Conservation (phyloP, 768 basidiomycete species). For the Auricularia heimuer region DNA sequence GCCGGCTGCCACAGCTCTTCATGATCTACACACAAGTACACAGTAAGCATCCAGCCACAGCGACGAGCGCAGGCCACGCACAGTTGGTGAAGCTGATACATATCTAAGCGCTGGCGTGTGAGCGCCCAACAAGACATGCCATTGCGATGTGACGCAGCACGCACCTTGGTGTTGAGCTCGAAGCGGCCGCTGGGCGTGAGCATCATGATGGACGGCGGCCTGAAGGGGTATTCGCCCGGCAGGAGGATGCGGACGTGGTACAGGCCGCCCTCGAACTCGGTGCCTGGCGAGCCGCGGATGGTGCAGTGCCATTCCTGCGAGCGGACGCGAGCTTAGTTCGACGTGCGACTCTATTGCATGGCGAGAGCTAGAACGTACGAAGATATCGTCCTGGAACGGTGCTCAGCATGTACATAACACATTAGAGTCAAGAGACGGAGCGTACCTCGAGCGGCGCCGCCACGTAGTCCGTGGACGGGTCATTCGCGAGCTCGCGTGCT, state of each 20-base stretch:
- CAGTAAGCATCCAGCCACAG: slow-evolving; percentile 11
- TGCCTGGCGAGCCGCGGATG: slow-evolving; percentile 76
- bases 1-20: slow-evolving; percentile 97
- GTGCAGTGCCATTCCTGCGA: slow-evolving; percentile 91
- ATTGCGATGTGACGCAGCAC: slow-evolving; percentile 13
- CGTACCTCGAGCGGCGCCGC: slow-evolving; percentile 72
- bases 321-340: no score
- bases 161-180: slow-evolving; percentile 88
- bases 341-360: no score
- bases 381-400: slow-evolving; percentile 65
- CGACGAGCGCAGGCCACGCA: slow-evolving; percentile 27
- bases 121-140: neutral
- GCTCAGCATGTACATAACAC: slow-evolving; percentile 3
- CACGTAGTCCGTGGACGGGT: slow-evolving; percentile 77
- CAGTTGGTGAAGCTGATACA: slow-evolving; percentile 91
- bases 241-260: slow-evolving; percentile 90
- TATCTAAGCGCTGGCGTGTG: slow-evolving; percentile 41
- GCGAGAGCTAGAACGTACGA: slow-evolving; percentile 40
- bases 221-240: slow-evolving; percentile 92
- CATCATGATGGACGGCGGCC: slow-evolving; percentile 91
- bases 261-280: slow-evolving; percentile 90
- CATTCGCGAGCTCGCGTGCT: slow-evolving; percentile 76
- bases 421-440: neutral
- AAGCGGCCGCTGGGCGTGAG: slow-evolving; percentile 96
- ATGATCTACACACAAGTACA: slow-evolving; percentile 49